phyloP scores from a whole-genome alignment of 192 early-diverging fungal genomes.

The Gaertneriomyces sp. region DNA sequence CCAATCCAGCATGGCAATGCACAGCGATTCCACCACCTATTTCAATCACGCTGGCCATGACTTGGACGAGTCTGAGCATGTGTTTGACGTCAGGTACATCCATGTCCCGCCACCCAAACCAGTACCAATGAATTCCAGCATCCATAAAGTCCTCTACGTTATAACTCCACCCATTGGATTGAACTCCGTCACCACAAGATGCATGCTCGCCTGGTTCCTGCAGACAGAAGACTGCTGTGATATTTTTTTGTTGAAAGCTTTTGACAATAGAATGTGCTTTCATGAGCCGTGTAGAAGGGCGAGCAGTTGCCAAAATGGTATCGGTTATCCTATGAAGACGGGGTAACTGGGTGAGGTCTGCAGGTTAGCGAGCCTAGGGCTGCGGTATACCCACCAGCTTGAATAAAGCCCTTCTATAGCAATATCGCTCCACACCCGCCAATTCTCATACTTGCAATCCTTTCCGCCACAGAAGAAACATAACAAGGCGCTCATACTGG shows the following conservation, averaged over 20 bases:
- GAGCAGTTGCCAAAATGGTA: slow-evolving; percentile 45
- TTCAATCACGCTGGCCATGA: slow-evolving; percentile 44
- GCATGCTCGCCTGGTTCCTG: slow-evolving; percentile 44
- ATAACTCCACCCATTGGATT: slow-evolving; percentile 40
- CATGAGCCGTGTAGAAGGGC: slow-evolving; percentile 45
- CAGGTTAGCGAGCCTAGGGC: no score
- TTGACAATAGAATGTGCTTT: slow-evolving; percentile 24
- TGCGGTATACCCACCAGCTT: slow-evolving; percentile 21
- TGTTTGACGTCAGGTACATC: slow-evolving; percentile 38
- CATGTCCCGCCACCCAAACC: slow-evolving; percentile 44
- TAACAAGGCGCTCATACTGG: slow-evolving; percentile 36
- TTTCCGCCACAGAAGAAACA: slow-evolving; percentile 49
- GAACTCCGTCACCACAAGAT: slow-evolving; percentile 43
- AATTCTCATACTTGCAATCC: slow-evolving; percentile 49
- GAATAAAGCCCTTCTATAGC: slow-evolving; percentile 46
- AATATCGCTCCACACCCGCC: slow-evolving; percentile 36
- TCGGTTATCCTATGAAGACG: slow-evolving; percentile 35
- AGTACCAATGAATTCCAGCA: slow-evolving; percentile 24
- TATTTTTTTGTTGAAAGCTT: slow-evolving; percentile 22
- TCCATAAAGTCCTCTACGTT: slow-evolving; percentile 45
- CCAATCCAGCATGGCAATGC: slow-evolving; percentile 52
- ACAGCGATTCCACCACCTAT: slow-evolving; percentile 36
- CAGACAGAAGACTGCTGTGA: slow-evolving; percentile 44
- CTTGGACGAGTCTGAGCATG: slow-evolving; percentile 44
- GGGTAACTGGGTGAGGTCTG: neutral